Conservation (phyloP, 257 asterid genomes). For the Apocynum venetum region DNA sequence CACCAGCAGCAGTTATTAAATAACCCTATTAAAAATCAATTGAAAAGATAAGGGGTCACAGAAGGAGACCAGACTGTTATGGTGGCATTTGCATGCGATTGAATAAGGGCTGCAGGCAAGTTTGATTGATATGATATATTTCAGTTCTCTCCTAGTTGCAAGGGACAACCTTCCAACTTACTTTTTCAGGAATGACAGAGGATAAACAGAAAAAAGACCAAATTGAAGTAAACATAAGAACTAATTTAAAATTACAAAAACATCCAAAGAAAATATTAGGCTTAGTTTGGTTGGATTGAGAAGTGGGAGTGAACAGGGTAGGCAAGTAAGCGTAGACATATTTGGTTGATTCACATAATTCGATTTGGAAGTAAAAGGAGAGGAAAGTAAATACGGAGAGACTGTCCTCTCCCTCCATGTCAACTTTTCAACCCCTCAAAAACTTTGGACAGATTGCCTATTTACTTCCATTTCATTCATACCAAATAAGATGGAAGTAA, state of each 20-base stretch:
- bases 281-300: neutral
- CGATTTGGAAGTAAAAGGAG: neutral
- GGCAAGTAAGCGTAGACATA: neutral
- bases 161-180: neutral
- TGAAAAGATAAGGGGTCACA: neutral
- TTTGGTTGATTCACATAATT: neutral
- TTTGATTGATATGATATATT: neutral
- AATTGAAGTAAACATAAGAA: neutral
- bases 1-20: neutral
- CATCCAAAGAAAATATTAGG: neutral
- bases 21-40: neutral
- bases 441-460: neutral
- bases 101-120: neutral
- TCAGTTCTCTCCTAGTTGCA: neutral
- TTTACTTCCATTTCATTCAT: neutral
- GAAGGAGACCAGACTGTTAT: neutral
- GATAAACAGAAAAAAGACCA: neutral
- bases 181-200: neutral
- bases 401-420: neutral
- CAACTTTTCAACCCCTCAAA: neutral
- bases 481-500: neutral
- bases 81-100: neutral
- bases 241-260: neutral
- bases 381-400: neutral
- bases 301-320: neutral